Percentiles rank a stretch among this genome's conserved stretches.
These are phyloP conservation scores for Mortierella alpina DNA, from an alignment of 192 early-diverging fungal species.

Conservation along the genomic window DNA sequence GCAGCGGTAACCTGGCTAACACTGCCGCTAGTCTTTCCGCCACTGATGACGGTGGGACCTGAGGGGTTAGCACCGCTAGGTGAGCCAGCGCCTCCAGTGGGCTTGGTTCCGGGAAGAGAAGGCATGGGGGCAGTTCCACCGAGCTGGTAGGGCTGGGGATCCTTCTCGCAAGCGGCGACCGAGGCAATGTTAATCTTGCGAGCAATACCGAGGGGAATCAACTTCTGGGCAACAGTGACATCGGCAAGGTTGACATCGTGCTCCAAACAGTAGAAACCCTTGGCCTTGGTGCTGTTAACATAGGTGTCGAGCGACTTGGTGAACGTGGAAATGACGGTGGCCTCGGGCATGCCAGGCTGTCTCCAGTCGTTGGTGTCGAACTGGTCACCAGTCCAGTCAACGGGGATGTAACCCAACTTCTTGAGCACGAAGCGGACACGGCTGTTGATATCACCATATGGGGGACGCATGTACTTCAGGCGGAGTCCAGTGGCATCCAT, in stretches of 20 bases:
- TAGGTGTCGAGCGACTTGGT: conserved; percentile 31
- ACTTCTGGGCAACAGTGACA: conserved; percentile 58
- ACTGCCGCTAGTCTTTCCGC: conserved; percentile 5
- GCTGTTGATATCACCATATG: conserved; percentile 79
- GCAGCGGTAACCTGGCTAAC: background rate
- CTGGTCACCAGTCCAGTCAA: conserved; percentile 54
- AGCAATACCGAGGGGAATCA: conserved; percentile 44
- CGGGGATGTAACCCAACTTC: conserved; percentile 65
- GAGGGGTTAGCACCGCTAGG: background rate
- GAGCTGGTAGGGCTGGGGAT: conserved; percentile 55
- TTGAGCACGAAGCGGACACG: conserved; percentile 74
- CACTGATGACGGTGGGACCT: conserved; percentile 5
- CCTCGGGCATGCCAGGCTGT: conserved; percentile 26
- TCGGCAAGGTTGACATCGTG: conserved; percentile 57
- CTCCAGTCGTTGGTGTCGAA: conserved; percentile 60
- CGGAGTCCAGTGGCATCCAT: conserved; percentile 62
- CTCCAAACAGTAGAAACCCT: conserved; percentile 61
- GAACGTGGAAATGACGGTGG: conserved; percentile 34
- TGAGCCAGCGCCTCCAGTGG: conserved; percentile 4
- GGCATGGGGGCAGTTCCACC: conserved; percentile 36
- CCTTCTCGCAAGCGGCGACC: conserved; percentile 46
- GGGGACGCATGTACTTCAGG: conserved; percentile 72
- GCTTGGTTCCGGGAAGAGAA: background rate
- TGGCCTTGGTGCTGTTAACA: conserved; percentile 32
- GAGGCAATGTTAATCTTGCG: conserved; percentile 44